These are phyloP conservation scores for Eucalyptus sp. DNA, from an alignment of 345 rosid species.

Conservation along the genomic window DNA sequence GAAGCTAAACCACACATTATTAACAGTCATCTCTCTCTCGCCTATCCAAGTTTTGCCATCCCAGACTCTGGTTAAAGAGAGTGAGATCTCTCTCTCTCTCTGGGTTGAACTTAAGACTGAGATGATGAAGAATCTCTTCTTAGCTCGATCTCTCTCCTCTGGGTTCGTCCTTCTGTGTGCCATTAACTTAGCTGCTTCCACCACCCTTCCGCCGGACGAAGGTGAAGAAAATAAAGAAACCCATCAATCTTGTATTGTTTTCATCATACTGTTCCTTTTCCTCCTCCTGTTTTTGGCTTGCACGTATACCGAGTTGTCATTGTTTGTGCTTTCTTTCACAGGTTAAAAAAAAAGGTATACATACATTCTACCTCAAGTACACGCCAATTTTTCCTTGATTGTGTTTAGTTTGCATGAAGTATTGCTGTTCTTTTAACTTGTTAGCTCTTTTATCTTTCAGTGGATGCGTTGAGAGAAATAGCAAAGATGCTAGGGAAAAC, in stretches of 20 bases:
- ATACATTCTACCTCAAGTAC: no score
- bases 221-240: not conserved
- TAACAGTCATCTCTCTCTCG: not conserved
- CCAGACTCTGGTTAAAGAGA: not conserved
- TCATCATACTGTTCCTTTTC: not conserved
- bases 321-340: not conserved
- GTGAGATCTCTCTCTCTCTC: not conserved
- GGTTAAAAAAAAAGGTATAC: no score
- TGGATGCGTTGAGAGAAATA: no score
- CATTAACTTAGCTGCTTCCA: not conserved
- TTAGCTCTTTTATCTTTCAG: no score
- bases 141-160: not conserved
- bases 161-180: not conserved
- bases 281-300: not conserved
- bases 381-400: rapidly evolving
- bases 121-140: not conserved
- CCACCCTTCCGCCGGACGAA: not conserved
- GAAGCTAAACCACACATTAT: not conserved
- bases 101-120: not conserved
- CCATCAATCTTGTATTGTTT: not conserved
- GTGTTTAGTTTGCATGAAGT: rapidly evolving
- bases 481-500: no score
- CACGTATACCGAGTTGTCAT: rapidly evolving
- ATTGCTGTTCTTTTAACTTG: no score
- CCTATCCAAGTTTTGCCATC: not conserved